A percentile compares a stretch with the other conserved stretches of the same genome.
phyloP scores from a whole-genome alignment of 345 rosid genomes.

The Melastoma malabathricum region DNA sequence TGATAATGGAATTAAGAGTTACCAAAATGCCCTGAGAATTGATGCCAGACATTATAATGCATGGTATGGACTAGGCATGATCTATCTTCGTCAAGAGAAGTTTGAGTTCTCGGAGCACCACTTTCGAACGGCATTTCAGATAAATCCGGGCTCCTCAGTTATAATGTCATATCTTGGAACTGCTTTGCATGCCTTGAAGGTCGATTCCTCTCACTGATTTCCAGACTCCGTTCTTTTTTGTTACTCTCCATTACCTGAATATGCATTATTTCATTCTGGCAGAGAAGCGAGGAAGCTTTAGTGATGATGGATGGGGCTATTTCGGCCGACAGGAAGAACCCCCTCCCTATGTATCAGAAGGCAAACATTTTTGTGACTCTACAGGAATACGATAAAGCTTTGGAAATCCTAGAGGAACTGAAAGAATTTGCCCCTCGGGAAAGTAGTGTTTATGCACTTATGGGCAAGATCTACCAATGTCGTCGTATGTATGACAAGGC shows the following conservation, averaged over 20 bases:
- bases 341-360: conserved; percentile 98
- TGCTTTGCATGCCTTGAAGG: conserved; percentile 80
- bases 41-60: conserved; percentile 93
- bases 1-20: conserved; percentile 88
- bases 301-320: conserved; percentile 89
- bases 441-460: conserved; percentile 84
- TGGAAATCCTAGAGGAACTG: conserved; percentile 83
- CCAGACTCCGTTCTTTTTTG: no score
- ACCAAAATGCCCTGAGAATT: conserved; percentile 77
- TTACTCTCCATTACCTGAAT: conserved; percentile 3
- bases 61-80: conserved; percentile 98
- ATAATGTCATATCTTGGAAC: conserved; percentile 93
- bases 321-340: conserved; percentile 79
- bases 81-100: conserved; percentile 90
- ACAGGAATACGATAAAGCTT: conserved; percentile 75
- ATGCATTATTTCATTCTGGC: conserved; percentile 9
- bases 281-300: conserved; percentile 87
- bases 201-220: conserved; percentile 5
- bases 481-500: conserved; percentile 71
- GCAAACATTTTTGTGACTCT: conserved; percentile 70
- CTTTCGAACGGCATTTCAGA: conserved; percentile 74
- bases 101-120: conserved; percentile 93
- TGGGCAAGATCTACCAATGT: conserved; percentile 83
- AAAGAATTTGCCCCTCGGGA: conserved; percentile 89
- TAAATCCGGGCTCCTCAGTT: conserved; percentile 83